Base-by-base conservation (phyloP, 2,329 filamentous ascomycete species). In the Pyrenophora seminiperda region DNA sequence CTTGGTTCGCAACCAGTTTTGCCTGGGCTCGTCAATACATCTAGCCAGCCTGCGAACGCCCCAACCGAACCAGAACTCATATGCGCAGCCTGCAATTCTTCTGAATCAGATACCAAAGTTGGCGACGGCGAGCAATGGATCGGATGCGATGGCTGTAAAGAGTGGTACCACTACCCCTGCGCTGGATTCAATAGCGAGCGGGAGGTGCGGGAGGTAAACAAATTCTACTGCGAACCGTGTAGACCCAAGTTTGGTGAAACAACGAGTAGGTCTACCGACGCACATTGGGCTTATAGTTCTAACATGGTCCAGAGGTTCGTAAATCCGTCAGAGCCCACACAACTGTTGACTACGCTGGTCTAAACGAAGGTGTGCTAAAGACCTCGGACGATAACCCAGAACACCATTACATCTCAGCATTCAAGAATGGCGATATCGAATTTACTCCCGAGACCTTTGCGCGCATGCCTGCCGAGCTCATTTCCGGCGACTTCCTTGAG, bases 91-190 rank as follows among this genome's bases (percentile, higher is more conserved):
- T 87, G 84, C 64, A 77, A 81, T 32, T 77, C 81, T 47, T 75
- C 80, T 27, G 77, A 82, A 37, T 78, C 83, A 15, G 77, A 80
- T 41, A 77, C 79, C 29, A 69, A 75, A 17, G 77, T 78, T 27
- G 77, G 75, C 9, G 82, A 84, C 44, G 75, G 78, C 50, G 81
- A 86, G 56, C 77, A 82, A 46, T 88, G 85, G 85, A 85, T 88
- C 54, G 82, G 81, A 33, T 88, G 85, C 65, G 84, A 88, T 67
- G 84, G 83, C 19, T 88, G 85, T 72, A 85, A 86, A 63, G 78
- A 78, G 48, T 88, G 85, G 85, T 87, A 84, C 63, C 85, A 88
- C 71, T 84, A 84, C 52, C 79, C 83, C 44, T 88, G 85, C 66
- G 84, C 84, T 41, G 84, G 83, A 3, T 86, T 88, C 70, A 83